Percentiles rank a stretch among this genome's conserved stretches.
phyloP scores from a whole-genome alignment of 1,284 basidiomycete genomes.

The Trametes versicolor region DNA sequence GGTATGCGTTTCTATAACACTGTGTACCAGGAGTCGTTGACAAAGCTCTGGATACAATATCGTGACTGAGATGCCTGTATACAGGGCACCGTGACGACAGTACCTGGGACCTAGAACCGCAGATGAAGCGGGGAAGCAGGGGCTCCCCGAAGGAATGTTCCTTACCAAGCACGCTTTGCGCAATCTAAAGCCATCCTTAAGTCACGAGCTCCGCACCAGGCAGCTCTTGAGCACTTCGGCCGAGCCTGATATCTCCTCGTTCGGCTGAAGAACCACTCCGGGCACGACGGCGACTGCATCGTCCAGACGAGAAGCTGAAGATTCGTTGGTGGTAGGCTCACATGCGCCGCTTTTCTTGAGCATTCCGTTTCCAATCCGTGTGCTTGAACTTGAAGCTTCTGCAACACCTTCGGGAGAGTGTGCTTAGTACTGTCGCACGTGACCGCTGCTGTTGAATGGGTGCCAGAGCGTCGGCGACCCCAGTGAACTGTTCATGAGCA shows the following conservation, averaged over 20 bases:
- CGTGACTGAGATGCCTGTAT: neutral
- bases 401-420: neutral
- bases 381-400: no score
- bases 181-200: neutral
- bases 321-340: neutral
- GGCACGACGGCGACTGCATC: neutral
- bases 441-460: neutral
- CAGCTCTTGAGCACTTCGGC: neutral
- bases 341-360: neutral
- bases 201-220: neutral
- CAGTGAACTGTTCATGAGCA: neutral
- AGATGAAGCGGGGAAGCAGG: neutral
- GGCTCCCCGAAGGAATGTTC: neutral
- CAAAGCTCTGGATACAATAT: neutral
- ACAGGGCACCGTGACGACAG: neutral
- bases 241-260: neutral
- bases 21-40: no score
- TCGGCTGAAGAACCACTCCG: neutral
- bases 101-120: neutral
- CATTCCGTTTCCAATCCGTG: neutral
- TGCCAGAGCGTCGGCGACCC: neutral
- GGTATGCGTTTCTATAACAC: no score
- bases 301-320: neutral
- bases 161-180: neutral
- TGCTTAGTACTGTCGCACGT: neutral